Conservation (phyloP, 768 basidiomycete genomes). For the Leccinum rimulosum region DNA sequence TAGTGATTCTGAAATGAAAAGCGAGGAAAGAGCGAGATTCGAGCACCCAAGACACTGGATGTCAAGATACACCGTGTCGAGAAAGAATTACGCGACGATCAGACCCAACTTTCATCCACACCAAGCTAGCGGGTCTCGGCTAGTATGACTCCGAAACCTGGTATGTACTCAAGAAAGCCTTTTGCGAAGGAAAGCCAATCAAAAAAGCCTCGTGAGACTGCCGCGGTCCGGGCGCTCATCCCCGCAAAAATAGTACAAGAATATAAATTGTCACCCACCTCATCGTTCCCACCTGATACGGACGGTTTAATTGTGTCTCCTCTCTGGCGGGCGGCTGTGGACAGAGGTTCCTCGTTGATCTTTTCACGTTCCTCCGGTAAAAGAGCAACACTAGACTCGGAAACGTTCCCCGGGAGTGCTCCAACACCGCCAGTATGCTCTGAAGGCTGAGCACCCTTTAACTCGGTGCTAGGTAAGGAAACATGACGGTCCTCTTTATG, state of each 20-base stretch:
- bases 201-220: background rate
- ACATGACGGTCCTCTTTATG: background rate
- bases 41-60: background rate
- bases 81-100: background rate
- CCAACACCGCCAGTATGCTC: conserved; percentile 43
- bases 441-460: conserved; percentile 30
- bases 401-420: conserved; percentile 44
- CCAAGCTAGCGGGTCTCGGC: background rate
- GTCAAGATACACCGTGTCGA: background rate
- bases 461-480: conserved; percentile 37
- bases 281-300: background rate
- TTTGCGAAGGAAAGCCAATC: background rate
- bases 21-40: background rate
- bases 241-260: background rate
- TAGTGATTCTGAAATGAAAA: background rate
- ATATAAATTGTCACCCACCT: conserved; percentile 12
- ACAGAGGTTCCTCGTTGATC: background rate
- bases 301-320: conserved; percentile 17
- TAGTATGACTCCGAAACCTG: background rate
- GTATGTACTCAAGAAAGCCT: background rate
- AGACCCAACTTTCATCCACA: background rate
- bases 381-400: conserved; percentile 46
- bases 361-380: conserved; percentile 46
- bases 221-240: background rate
- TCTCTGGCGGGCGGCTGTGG: conserved; percentile 10